Conservation (phyloP, 2,329 filamentous ascomycete genomes). For the Ophiocordyceps polyrhachis-furcata region DNA sequence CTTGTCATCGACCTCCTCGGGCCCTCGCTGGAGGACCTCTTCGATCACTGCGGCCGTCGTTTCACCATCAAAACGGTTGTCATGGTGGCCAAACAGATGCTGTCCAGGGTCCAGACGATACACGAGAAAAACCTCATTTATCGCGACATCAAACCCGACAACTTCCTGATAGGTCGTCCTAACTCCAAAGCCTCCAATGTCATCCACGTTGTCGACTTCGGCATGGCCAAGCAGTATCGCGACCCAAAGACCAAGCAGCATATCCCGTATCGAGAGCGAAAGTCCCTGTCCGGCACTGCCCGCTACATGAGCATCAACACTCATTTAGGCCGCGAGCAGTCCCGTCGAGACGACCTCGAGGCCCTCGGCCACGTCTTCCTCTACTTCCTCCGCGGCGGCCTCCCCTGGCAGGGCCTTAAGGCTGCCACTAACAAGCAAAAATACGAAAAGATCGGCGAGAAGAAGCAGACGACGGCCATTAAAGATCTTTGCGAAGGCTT, state of each 20-base stretch:
- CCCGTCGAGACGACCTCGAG: constrained; percentile 98
- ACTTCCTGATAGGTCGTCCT: constrained; percentile 90
- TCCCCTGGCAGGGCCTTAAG: constrained; percentile 97
- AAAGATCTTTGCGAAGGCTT: constrained; percentile 98
- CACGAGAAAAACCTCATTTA: constrained; percentile 99
- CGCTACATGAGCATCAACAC: constrained; percentile 99
- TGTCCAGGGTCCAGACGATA: constrained; percentile 80
- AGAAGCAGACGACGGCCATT: constrained; percentile 99
- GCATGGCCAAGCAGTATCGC: constrained; percentile 98
- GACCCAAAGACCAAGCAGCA: constrained; percentile 99
- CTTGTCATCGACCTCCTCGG: constrained; percentile 93
- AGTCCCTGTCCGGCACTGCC: constrained; percentile 89
- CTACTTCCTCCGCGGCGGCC: constrained; percentile 97
- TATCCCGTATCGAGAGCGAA: constrained; percentile 91
- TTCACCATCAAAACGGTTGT: constrained; percentile 97
- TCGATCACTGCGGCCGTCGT: constrained; percentile 88
- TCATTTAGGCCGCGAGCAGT: constrained; percentile 96
- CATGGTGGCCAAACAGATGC: constrained; percentile 98
- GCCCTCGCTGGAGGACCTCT: constrained; percentile 87
- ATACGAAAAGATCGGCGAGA: constrained; percentile 99
- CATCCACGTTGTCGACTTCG: constrained; percentile 96
- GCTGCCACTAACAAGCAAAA: constrained; percentile 99
- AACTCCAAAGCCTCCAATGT: constrained; percentile 91
- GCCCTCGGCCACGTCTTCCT: constrained; percentile 98
- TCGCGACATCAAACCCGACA: constrained; percentile 97